Conservation (phyloP, 352 stramenopile genomes). For the Phytophthora megakarya region DNA sequence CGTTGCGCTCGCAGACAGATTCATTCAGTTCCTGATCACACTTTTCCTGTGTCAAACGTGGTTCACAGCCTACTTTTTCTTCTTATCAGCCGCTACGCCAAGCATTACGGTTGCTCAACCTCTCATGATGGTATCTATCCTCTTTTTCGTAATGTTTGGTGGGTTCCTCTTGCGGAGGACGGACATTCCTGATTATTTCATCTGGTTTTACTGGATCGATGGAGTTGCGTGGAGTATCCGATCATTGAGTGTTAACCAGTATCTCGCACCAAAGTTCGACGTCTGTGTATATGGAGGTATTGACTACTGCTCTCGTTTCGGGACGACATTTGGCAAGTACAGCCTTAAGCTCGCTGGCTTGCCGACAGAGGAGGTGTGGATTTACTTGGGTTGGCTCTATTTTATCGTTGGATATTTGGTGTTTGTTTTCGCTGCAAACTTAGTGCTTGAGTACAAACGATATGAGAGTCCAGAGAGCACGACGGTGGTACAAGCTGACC, state of each 20-base stretch:
- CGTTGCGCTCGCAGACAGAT: constrained; percentile 42
- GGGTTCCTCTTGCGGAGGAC: constrained; percentile 66
- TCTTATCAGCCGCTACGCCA: constrained; percentile 49
- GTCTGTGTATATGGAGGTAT: constrained; percentile 54
- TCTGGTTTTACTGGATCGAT: constrained; percentile 86
- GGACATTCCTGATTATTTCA: constrained; percentile 66
- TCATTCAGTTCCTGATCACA: constrained; percentile 66
- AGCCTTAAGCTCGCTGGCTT: constrained; percentile 58
- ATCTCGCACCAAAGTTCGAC: constrained; percentile 45
- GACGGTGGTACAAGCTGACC: constrained; percentile 40
- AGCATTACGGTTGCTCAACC: constrained; percentile 64
- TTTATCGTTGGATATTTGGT: constrained; percentile 55
- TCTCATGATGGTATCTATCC: constrained; percentile 59
- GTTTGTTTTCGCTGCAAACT: constrained; percentile 41
- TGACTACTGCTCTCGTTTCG: constrained; percentile 54
- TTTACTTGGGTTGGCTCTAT: constrained; percentile 65
- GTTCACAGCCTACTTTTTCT: constrained; percentile 76
- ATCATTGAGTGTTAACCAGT: constrained; percentile 70
- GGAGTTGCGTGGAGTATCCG: constrained; percentile 70
- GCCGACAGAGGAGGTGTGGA: constrained; percentile 49
- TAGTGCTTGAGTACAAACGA: constrained; percentile 59
- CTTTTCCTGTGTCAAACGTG: constrained; percentile 72
- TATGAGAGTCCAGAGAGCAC: constrained; percentile 58
- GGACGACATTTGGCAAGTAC: constrained; percentile 48
- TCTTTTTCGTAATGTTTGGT: constrained; percentile 38